Base-by-base conservation (phyloP, 805 yeast species). In the Starmerella gropengiesseri region DNA sequence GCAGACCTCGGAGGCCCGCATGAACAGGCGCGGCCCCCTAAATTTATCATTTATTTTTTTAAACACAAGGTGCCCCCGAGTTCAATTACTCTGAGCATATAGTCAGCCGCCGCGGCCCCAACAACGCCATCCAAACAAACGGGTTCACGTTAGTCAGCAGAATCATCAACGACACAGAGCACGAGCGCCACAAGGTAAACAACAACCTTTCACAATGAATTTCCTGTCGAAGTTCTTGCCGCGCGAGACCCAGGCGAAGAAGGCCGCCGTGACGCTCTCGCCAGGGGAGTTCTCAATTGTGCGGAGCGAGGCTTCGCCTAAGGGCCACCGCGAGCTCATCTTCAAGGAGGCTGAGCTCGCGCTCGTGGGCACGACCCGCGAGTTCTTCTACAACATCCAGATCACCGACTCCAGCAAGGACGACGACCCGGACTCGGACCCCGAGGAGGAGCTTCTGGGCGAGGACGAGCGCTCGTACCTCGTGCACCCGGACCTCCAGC, bases 321-420 rank as follows among this genome's bases (percentile, higher is more conserved):
- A 85, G 58, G 87, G 95, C 7, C 86, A 77, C 20, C 67, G 77
- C 27, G 96, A 91, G 60, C 61, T 65, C 49, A 58, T 67, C 17
- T 87, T 77, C 60, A 78, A 75, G 46, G 94, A 84, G 52, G 87
- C 94, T 2, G 75, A 76, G 29, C 76, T 89, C 12, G 65, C 78
- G 2, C 76, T 89, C 37, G 69, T 84, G 31, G 75, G 74, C 46
- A 76, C 87, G 1, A 68, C 81, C 3, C 70, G 75, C 6, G 78
- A 78, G 12, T 80, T 64, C 55, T 70, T 72, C 52, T 81, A 78
- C 58, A 85, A 81, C 50, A 62, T 89, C 32, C 78, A 78, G 14
- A 74, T 86, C 20, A 75, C 75, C 43, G 74, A 79, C 45, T 79
- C 80, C 0, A 71, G 68, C 46, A 77, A 74, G 34, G 94, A 66